Evolutionary conservation across 805 yeast species (phyloP).

Genomic region (Ogataea minuta): DNA sequence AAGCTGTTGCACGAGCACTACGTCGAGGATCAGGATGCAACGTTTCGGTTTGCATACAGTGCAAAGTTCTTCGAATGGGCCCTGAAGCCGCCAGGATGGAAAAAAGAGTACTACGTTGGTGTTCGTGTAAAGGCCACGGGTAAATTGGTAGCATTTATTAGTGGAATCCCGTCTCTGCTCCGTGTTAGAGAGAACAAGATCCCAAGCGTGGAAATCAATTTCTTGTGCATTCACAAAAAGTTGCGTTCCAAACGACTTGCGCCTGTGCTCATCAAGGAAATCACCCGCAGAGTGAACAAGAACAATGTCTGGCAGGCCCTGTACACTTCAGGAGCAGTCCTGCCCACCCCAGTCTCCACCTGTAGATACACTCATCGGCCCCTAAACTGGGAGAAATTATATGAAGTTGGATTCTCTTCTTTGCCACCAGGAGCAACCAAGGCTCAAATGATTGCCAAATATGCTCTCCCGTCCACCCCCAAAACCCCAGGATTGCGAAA

Average conservation of each 20-base stretch:
- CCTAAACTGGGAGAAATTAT: constrained; percentile 82
- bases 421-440: constrained; percentile 71
- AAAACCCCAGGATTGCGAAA: constrained; percentile 54
- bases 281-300: constrained; percentile 87
- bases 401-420: constrained; percentile 86
- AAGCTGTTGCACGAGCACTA: constrained; percentile 81
- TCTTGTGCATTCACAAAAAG: constrained; percentile 91
- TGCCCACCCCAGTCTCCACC: constrained; percentile 89
- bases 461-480: constrained; percentile 52
- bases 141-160: constrained; percentile 85
- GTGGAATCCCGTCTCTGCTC: constrained; percentile 80
- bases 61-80: constrained; percentile 89
- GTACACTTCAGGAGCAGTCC: constrained; percentile 86
- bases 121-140: constrained; percentile 78
- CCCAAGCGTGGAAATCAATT: constrained; percentile 84
- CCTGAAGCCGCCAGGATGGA: constrained; percentile 90
- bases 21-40: constrained; percentile 91
- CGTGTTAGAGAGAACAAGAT: constrained; percentile 49
- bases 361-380: constrained; percentile 94
- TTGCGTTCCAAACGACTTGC: constrained; percentile 91
- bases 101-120: constrained; percentile 86
- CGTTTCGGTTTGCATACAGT: constrained; percentile 87
- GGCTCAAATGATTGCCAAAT: constrained; percentile 61
- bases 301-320: constrained; percentile 92
- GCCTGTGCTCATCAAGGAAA: constrained; percentile 89